These are phyloP conservation scores for Styphnolobium japonicum DNA, from an alignment of 306 rosid species.

Conservation along the genomic window DNA sequence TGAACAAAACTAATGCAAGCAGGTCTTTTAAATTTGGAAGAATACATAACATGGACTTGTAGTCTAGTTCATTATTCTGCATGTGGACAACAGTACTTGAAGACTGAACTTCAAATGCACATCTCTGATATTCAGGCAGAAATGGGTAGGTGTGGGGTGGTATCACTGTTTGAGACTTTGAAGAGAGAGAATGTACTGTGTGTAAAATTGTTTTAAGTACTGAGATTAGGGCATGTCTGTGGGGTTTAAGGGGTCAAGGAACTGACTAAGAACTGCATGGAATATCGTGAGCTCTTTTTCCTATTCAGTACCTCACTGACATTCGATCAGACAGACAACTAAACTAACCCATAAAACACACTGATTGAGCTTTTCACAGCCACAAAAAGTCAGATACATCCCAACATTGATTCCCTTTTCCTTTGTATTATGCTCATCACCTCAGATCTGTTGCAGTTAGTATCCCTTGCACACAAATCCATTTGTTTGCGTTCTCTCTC, in stretches of 20 bases:
- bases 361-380: conserved; percentile 56
- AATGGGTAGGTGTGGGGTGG: not conserved
- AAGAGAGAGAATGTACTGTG: conserved; percentile 25
- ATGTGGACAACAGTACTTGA: conserved; percentile 33
- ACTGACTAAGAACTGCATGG: conserved; percentile 57
- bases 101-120: conserved; percentile 8
- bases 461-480: conserved; percentile 45
- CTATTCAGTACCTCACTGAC: conserved; percentile 68
- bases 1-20: not conserved
- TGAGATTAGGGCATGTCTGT: conserved; percentile 35
- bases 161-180: conserved; percentile 16
- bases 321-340: conserved; percentile 58
- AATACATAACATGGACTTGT: conserved; percentile 2
- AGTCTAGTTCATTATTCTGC: conserved; percentile 32
- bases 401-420: conserved; percentile 96
- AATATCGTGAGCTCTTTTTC: conserved; percentile 55
- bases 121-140: conserved; percentile 7
- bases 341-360: conserved; percentile 44
- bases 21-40: not conserved
- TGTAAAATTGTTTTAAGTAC: conserved; percentile 25
- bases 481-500: conserved; percentile 46
- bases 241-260: conserved; percentile 39
- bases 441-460: conserved; percentile 45
- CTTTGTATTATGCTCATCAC: conserved; percentile 65
- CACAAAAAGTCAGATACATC: conserved; percentile 79